phyloP scores from a whole-genome alignment of 176 grass and related monocot genomes.

The Ensete ventricosum region DNA sequence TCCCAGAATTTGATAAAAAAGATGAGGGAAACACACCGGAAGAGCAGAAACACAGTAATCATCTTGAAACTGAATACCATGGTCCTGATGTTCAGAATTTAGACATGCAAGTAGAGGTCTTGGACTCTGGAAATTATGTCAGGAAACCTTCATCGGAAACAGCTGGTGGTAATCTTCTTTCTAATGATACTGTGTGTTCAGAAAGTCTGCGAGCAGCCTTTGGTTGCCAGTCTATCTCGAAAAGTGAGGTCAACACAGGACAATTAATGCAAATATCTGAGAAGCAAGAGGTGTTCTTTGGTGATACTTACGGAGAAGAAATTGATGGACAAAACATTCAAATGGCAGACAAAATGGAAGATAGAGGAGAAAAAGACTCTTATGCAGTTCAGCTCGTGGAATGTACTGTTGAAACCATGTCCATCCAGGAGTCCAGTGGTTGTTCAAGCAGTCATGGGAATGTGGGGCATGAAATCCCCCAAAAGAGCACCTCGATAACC shows the following conservation, averaged over 20 bases:
- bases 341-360: not conserved
- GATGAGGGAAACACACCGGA: slow-evolving; percentile 20
- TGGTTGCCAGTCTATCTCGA: too few relatives aligned
- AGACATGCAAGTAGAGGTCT: slow-evolving; percentile 32
- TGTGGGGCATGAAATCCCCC: not conserved
- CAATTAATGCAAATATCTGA: not conserved
- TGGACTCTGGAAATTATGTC: slow-evolving; percentile 25
- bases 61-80: slow-evolving; percentile 19
- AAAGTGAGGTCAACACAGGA: not conserved
- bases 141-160: slow-evolving; percentile 4
- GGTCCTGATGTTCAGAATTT: slow-evolving; percentile 23
- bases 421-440: not conserved
- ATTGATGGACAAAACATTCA: not conserved
- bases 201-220: slow-evolving; percentile 10
- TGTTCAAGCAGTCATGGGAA: slow-evolving; percentile 2
- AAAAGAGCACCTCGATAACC: slow-evolving; percentile 7
- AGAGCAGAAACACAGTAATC: slow-evolving; percentile 22
- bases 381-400: not conserved
- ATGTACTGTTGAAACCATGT: not conserved
- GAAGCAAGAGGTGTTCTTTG: not conserved
- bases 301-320: not conserved
- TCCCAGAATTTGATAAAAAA: not conserved
- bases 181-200: slow-evolving; percentile 21
- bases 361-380: not conserved
- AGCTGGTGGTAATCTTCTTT: not conserved